Evolutionary conservation across 331 rosid species (phyloP).

Genomic region (Quercus tomentella): DNA sequence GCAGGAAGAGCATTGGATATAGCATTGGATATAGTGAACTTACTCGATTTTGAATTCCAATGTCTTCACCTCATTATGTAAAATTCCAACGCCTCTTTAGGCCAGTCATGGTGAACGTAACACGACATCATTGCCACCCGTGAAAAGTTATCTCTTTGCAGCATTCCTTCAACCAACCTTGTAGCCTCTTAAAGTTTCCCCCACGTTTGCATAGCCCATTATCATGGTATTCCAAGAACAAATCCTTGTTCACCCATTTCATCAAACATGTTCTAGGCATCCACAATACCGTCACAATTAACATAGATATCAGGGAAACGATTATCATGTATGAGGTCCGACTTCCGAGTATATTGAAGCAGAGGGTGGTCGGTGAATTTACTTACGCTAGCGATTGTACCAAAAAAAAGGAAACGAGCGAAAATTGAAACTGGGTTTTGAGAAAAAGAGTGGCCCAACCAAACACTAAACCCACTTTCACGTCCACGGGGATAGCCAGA

Average conservation of each 20-base stretch:
- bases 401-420: background rate
- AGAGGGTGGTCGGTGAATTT: constrained; percentile 23
- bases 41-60: no score
- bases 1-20: no score
- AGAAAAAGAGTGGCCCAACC: no score
- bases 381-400: constrained; percentile 33
- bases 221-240: constrained; percentile 5
- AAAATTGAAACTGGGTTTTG: background rate
- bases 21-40: no score
- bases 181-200: constrained; percentile 30
- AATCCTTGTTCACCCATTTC: no score
- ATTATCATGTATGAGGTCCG: constrained; percentile 19
- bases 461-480: no score
- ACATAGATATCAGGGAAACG: constrained; percentile 46
- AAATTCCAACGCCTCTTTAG: constrained; percentile 54
- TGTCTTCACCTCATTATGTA: constrained; percentile 12
- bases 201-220: no score
- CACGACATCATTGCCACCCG: constrained; percentile 58
- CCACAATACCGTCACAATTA: constrained; percentile 55
- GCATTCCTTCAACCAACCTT: constrained; percentile 38
- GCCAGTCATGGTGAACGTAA: constrained; percentile 32
- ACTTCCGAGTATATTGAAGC: no score
- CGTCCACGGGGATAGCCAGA: no score
- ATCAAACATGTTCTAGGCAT: background rate
- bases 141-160: constrained; percentile 32